phyloP scores from a whole-genome alignment of 352 stramenopile species.

The Stramenopiles sp. region DNA sequence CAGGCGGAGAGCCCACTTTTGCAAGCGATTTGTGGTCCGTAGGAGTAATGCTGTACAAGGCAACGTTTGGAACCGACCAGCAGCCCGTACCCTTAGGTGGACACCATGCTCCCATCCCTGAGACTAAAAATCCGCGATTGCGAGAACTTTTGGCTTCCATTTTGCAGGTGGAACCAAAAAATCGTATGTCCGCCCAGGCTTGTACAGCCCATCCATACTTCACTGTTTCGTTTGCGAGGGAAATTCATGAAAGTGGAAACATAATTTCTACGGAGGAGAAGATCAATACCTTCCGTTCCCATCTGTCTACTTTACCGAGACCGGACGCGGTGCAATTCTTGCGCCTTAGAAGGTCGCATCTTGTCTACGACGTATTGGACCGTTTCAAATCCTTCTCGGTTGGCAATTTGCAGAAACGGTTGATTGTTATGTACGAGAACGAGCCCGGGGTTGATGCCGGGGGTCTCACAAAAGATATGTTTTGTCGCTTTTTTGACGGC shows the following conservation, averaged over 20 bases:
- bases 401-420: not conserved
- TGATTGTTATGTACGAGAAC: not conserved
- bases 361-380: not conserved
- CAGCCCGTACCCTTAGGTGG: not conserved
- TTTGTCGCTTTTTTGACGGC: not conserved
- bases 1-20: not conserved
- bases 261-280: conserved; percentile 1
- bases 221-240: not conserved
- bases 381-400: not conserved
- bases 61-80: not conserved
- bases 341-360: not conserved
- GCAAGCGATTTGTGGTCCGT: not conserved
- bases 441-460: not conserved
- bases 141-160: not conserved
- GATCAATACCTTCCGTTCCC: not conserved
- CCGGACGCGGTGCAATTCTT: not conserved
- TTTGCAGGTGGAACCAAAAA: not conserved
- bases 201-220: not conserved
- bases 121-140: not conserved
- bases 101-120: not conserved
- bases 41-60: not conserved
- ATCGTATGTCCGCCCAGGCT: not conserved
- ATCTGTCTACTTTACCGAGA: not conserved
- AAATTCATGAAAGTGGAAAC: conserved; percentile 5
- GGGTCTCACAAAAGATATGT: not conserved